These are phyloP conservation scores for Neonectria sp. DNA, from an alignment of 2,329 filamentous ascomycete species.

Conservation along the genomic window DNA sequence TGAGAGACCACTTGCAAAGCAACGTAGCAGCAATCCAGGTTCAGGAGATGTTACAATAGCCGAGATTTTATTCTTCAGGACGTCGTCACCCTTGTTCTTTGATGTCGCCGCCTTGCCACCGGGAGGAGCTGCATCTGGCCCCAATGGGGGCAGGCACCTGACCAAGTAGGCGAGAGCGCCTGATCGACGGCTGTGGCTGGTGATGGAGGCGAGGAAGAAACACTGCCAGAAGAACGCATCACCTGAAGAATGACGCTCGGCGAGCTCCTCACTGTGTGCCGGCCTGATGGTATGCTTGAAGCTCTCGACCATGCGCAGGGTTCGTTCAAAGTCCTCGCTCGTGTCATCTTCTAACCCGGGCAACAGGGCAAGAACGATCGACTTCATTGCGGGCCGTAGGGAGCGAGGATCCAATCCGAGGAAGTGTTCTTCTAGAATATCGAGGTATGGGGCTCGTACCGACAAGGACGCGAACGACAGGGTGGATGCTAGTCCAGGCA, in stretches of 20 bases:
- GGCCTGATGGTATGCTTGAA: slow-evolving; percentile 80
- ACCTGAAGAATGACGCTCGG: slow-evolving; percentile 69
- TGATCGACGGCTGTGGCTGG: slow-evolving; percentile 85
- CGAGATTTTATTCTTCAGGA: slow-evolving; percentile 65
- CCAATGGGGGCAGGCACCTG: slow-evolving; percentile 76
- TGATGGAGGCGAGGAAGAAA: slow-evolving; percentile 94
- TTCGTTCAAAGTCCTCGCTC: slow-evolving; percentile 96
- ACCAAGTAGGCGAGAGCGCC: slow-evolving; percentile 91
- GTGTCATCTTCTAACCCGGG: slow-evolving; percentile 96
- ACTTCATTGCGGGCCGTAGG: slow-evolving; percentile 90
- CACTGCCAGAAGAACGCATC: slow-evolving; percentile 99
- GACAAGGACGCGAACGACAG: slow-evolving; percentile 95
- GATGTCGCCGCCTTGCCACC: slow-evolving; percentile 30
- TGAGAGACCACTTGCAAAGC: slow-evolving; percentile 89
- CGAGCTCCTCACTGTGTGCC: slow-evolving; percentile 64
- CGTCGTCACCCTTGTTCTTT: slow-evolving; percentile 35
- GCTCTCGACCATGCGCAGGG: slow-evolving; percentile 82
- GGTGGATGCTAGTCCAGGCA: slow-evolving; percentile 90
- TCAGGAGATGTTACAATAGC: slow-evolving; percentile 88
- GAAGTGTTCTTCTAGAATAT: slow-evolving; percentile 86
- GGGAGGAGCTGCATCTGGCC: slow-evolving; percentile 24
- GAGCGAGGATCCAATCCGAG: slow-evolving; percentile 78
- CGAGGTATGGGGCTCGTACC: slow-evolving; percentile 87
- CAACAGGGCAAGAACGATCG: slow-evolving; percentile 88
- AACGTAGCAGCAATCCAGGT: slow-evolving; percentile 89